Evolutionary conservation across 441 rosid species (phyloP), one percentile per base, ranked within the genome.

Genomic region (Jatropha multifida): DNA sequence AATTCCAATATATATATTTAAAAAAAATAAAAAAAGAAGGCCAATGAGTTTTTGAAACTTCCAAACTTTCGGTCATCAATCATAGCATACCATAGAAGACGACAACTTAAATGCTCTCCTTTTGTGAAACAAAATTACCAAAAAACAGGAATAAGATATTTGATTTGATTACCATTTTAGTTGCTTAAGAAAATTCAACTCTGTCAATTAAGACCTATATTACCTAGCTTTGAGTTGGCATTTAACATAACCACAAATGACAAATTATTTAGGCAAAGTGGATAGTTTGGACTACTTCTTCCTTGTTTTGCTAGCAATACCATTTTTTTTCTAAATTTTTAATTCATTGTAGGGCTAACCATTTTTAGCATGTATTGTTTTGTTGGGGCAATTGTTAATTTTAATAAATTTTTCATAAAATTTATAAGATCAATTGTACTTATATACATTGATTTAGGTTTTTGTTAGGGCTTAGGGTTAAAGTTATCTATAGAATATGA

Each of bases 51-150:
- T 20, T 12, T 13, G 13, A 27, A 63, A 63, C 11, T 27, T 65
- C 69, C 38, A 63, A 32, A 48, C 69, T 54, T 68, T 56, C 61
- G 60, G 73, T 68, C 32, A 18, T 51, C 78, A 69, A 69, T 62
- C 64, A 67, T 59, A 61, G 6, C 38, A 55, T 65, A 38, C 13
- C 69, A 60, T 4, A 63, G 18, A 26, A 71, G 11, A 69, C 5
- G 58, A 46, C 67, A 68, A 60, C 2, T 0, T 1, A 23, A 32
- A 20, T 72, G 66, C 44, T 18, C 72, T 72, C 2, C 80, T 65
- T 77, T 72, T 12, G 80, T n/a, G 8, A 56, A 66, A 66, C 65
- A 58, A 71, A 69, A 11, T 78, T 65, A 15, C 69, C 52, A 67
- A 75, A 55, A 73, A 75, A 69, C 63, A 65, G 75, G 81, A 41